Conservation (phyloP, 1,139 yeast genomes). For the Maudiozyma humilis region DNA sequence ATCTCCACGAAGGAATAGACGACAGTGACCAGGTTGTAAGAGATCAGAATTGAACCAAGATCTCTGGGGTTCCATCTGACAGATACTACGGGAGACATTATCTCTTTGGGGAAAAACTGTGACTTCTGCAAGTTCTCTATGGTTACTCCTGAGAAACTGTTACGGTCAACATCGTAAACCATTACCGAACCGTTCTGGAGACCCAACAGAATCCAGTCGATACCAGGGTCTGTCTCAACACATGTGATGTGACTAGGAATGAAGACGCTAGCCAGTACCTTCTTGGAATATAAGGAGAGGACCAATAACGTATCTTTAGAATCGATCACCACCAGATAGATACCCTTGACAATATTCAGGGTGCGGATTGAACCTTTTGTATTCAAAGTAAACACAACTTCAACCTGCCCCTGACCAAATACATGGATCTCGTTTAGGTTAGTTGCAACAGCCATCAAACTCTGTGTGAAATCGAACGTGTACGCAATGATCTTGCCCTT, state of each 20-base stretch:
- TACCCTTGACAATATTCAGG: slow-evolving; percentile 66
- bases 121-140: slow-evolving; percentile 65
- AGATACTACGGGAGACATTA: slow-evolving; percentile 50
- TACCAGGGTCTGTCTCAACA: slow-evolving; percentile 69
- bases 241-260: slow-evolving; percentile 62
- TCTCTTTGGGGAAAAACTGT: slow-evolving; percentile 29
- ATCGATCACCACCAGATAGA: slow-evolving; percentile 67
- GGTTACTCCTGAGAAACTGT: slow-evolving; percentile 54
- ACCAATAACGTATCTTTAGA: slow-evolving; percentile 49
- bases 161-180: slow-evolving; percentile 81
- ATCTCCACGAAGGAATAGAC: slow-evolving; percentile 59
- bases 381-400: slow-evolving; percentile 53
- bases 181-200: slow-evolving; percentile 64
- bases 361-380: slow-evolving; percentile 45
- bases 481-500: slow-evolving; percentile 51
- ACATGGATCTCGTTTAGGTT: slow-evolving; percentile 62
- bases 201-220: slow-evolving; percentile 84
- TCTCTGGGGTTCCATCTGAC: slow-evolving; percentile 86
- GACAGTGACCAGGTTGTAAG: slow-evolving; percentile 64
- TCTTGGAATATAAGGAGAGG: slow-evolving; percentile 59
- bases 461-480: slow-evolving; percentile 84
- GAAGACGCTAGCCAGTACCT: slow-evolving; percentile 43
- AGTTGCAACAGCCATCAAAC: slow-evolving; percentile 76
- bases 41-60: slow-evolving; percentile 64
- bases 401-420: slow-evolving; percentile 78